Percentiles rank a stretch among this genome's conserved stretches.
These are phyloP conservation scores for Emergomyces orientalis DNA, from an alignment of 2,329 filamentous ascomycete genomes.

Conservation along the genomic window DNA sequence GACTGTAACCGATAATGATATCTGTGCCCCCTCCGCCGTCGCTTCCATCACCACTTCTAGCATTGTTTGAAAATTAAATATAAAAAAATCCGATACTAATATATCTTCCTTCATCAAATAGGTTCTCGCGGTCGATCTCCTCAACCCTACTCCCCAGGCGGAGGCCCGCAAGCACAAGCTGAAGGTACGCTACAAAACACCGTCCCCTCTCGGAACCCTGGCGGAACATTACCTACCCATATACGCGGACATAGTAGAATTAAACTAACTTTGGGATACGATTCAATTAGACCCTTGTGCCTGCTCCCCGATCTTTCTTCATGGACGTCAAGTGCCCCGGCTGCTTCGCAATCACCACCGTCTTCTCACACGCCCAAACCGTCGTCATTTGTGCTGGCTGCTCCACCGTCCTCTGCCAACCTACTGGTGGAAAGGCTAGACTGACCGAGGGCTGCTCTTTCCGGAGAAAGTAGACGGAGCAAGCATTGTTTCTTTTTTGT, in stretches of 20 bases:
- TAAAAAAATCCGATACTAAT: constrained; percentile 9
- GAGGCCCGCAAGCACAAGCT: constrained; percentile 99
- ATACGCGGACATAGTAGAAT: constrained; percentile 9
- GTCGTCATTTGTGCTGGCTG: constrained; percentile 99
- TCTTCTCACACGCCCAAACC: constrained; percentile 99
- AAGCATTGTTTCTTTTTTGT: constrained; percentile 7
- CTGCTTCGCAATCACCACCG: constrained; percentile 99
- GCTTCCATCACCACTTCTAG: constrained; percentile 5
- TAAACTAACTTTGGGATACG: not conserved
- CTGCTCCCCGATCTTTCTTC: constrained; percentile 97
- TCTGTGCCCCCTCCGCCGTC: constrained; percentile 12
- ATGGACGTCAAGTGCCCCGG: constrained; percentile 99
- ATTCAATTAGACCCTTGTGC: constrained; percentile 70
- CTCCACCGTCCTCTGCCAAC: constrained; percentile 99
- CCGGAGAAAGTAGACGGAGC: constrained; percentile 80
- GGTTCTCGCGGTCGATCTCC: constrained; percentile 99
- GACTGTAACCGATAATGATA: not conserved
- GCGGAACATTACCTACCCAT: constrained; percentile 17
- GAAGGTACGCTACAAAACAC: constrained; percentile 60
- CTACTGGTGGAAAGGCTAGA: constrained; percentile 97
- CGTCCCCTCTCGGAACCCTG: constrained; percentile 4
- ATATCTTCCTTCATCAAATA: constrained; percentile 36
- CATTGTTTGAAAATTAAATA: not conserved
- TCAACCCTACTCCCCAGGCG: constrained; percentile 95
- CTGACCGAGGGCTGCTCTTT: constrained; percentile 99